Evolutionary conservation across 345 rosid species (phyloP), one percentile per base, ranked within the genome.

Genomic region (Draba incana): DNA sequence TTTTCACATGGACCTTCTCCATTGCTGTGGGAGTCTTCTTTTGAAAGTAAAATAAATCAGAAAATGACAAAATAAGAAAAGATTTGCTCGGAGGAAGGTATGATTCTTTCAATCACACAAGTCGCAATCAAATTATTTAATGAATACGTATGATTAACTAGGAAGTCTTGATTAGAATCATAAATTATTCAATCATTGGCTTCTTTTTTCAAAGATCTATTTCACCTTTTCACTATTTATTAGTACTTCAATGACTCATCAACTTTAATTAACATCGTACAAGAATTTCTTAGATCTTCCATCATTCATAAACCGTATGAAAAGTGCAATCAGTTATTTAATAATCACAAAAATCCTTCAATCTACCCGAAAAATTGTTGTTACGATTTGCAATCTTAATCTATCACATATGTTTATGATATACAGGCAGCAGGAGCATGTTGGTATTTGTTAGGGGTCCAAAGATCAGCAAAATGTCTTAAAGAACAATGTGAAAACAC

Each of bases 371-470:
- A 44, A 15, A 1, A 1, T 4, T 20, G 2, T 1, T 1, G 27
- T 25, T 35, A 13, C 25, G 1, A 54, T 33, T 53, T 43, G 52
- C 31, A n/a, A 23, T 46, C 24, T 2, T 14, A 35, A 14, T 57
- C 16, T n/a, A 39, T 24, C 28, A 45, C 24, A 23, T 62, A 20
- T 14, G 10, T 10, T 41, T 49, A 23, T 43, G 55, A 33, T 58
- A 24, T 33, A 23, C 77, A 93, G 99, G 97, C 92, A 6, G 95
- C 96, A 5, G 99, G 99, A 64, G 99, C 97, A 28, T 94, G 97
- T 75, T 94, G 99, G 99, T 94, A 94, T 80, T 82, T 94, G 62
- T 61, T 94, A 59, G 99, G 99, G 49, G 80, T 90, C 25, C 99
- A 94, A 55, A 86, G 96, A 74, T 74, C 97, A 9, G 86, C 83